Evolutionary conservation across 306 rosid species (phyloP).

Genomic region (Medicago lupulina): DNA sequence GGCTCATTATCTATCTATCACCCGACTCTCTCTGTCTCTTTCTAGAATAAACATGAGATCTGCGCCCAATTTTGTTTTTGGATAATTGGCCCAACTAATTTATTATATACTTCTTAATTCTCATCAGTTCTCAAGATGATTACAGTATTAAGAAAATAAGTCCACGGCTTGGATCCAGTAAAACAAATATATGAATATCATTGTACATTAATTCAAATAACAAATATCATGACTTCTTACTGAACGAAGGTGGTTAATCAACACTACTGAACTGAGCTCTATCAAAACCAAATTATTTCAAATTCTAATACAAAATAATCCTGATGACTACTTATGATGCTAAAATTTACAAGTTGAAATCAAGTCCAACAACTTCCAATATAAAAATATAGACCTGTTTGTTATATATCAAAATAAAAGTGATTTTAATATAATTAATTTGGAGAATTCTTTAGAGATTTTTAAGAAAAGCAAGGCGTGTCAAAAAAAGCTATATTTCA

Average conservation of each 20-base stretch:
- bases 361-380: not conserved
- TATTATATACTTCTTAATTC: not conserved
- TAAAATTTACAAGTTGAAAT: conserved; percentile 22
- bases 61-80: not conserved
- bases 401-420: no score
- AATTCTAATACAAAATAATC: conserved; percentile 18
- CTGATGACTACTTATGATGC: conserved; percentile 16
- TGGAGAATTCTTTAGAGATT: no score
- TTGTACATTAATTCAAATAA: conserved; percentile 13
- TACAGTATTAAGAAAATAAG: not conserved
- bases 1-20: not conserved
- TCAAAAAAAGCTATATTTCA: no score
- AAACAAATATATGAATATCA: conserved; percentile 10
- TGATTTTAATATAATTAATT: no score
- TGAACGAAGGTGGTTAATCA: conserved; percentile 5
- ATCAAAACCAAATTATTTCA: conserved; percentile 19
- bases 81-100: not conserved
- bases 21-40: not conserved
- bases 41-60: not conserved
- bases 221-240: not conserved
- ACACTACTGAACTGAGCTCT: conserved; percentile 5
- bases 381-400: not conserved
- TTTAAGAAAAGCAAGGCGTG: no score
- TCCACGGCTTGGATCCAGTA: not conserved
- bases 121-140: conserved; percentile 27